Evolutionary conservation across 1,284 basidiomycete species (phyloP), one percentile per base, ranked within the genome.

Genomic region (Stygiomarasmius scandens): DNA sequence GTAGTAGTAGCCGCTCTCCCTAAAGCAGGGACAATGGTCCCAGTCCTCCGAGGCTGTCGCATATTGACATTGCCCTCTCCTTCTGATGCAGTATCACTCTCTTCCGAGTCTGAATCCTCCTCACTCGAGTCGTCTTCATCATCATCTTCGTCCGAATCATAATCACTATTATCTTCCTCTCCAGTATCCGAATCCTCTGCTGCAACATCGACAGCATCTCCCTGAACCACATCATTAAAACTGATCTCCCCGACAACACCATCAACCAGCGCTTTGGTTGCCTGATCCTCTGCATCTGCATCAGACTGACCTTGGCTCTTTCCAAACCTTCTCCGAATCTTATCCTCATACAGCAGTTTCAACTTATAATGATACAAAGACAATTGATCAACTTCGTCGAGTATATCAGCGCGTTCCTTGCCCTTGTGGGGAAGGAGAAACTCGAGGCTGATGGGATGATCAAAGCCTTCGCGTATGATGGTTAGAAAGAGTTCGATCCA

Each of bases 401-500:
- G 76, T 63, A 97, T 86, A n/a, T 79, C 83, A 32, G 75, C 72
- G 20, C 95, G 86, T 61, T 93, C 92, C 53, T 83, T 71, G 2
- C 90, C 92, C 0, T 80, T 83, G 60, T 93, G 86, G 1, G 95
- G 96, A 2, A 98, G 80, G 25, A 98, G 76, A 66, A 90, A 90
- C 67, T 98, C 95, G 41, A 98, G 83, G 61, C 88, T 90, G 65
- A 96, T 75, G 2, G 82, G 81, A 45, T 81, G 74, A 5, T 87
- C 86, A 1, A 98, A 74, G 8, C 96, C 95, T 62, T 96, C 94
- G n/a, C 96, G 89, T 52, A 96, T 86, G 59, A 94, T 86, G 44
- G 90, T 92, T 62, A 99, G 82, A 77, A 98, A 98, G 29, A 93
- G 85, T 74, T 99, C 96, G 68, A 98, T 91, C 97, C 97, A 99